phyloP scores from a whole-genome alignment of 1,284 basidiomycete genomes.

The Sporisorium scitamineum region DNA sequence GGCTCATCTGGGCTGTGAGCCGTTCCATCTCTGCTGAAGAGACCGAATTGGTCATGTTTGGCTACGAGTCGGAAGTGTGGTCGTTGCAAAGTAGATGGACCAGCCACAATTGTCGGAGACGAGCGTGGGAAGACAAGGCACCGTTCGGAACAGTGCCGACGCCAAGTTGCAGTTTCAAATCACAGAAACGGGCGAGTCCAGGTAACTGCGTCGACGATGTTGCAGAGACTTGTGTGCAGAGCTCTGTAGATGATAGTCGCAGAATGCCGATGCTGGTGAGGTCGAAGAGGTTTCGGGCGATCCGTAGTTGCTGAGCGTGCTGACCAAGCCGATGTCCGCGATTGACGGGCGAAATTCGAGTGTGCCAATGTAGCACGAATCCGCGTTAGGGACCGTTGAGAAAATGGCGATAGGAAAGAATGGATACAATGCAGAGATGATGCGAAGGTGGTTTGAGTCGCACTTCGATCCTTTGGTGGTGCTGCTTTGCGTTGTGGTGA shows the following conservation, averaged over 20 bases:
- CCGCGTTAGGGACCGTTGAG: background rate
- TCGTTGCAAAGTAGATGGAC: background rate
- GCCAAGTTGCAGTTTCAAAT: background rate
- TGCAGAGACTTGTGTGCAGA: background rate
- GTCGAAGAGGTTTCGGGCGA: background rate
- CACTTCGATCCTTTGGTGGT: background rate
- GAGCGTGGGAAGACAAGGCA: background rate
- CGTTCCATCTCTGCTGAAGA: conserved; percentile 38
- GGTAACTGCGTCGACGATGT: background rate
- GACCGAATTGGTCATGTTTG: conserved; percentile 31
- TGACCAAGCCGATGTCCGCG: background rate
- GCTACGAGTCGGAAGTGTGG: background rate
- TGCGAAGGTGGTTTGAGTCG: too few species aligned
- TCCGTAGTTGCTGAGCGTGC: background rate
- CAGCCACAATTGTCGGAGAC: background rate
- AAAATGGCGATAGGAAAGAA: background rate
- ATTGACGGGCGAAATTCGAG: background rate
- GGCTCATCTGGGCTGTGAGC: conserved; percentile 43
- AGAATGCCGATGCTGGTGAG: background rate
- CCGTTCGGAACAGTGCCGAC: conserved; percentile 4
- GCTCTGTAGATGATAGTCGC: too few species aligned
- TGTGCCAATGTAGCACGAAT: background rate
- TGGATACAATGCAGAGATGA: background rate
- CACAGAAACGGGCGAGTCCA: background rate
- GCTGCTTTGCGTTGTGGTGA: background rate